Percentiles rank a stretch among this genome's conserved stretches.
phyloP scores from a whole-genome alignment of 768 basidiomycete species.

The Hydnomerulius pinastri region DNA sequence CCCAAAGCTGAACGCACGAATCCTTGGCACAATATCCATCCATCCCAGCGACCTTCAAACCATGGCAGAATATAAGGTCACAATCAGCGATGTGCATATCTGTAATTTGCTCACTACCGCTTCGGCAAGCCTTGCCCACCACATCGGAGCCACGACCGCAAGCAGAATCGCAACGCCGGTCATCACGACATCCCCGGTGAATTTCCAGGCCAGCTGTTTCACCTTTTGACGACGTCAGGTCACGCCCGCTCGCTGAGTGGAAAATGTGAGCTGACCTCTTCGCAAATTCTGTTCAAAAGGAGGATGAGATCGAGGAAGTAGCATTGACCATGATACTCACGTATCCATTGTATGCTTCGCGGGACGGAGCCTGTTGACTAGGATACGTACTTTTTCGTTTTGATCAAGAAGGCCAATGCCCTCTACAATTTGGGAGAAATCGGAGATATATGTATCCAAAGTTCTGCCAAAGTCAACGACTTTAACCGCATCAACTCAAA shows the following conservation, averaged over 20 bases:
- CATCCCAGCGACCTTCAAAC: conserved; percentile 3
- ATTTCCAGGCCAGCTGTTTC: conserved; percentile 19
- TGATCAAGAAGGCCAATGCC: conserved; percentile 4
- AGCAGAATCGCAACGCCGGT: conserved; percentile 17
- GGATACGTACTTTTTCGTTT: conserved; percentile 2
- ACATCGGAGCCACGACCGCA: conserved; percentile 9
- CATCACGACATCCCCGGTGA: conserved; percentile 13
- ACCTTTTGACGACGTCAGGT: conserved; percentile 13
- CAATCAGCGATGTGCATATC: too few species aligned
- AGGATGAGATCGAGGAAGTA: neutral
- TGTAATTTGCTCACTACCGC: conserved; percentile 2
- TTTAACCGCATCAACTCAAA: neutral
- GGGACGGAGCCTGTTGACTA: neutral
- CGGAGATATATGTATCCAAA: conserved; percentile 13
- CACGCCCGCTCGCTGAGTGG: neutral
- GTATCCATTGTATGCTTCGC: conserved; percentile 15
- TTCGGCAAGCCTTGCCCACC: conserved; percentile 10
- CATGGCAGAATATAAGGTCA: too few species aligned
- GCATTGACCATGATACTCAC: conserved; percentile 2
- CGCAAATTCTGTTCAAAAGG: conserved; percentile 11
- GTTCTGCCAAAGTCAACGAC: conserved; percentile 18
- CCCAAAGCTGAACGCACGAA: conserved; percentile 8
- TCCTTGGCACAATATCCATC: conserved; percentile 6
- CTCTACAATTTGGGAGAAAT: conserved; percentile 16
- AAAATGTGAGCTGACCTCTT: conserved; percentile 10